Evolutionary conservation across 2,329 filamentous ascomycete genomes (phyloP), one percentile per base, ranked within the genome.

Genomic region (Escovopsis sp.): DNA sequence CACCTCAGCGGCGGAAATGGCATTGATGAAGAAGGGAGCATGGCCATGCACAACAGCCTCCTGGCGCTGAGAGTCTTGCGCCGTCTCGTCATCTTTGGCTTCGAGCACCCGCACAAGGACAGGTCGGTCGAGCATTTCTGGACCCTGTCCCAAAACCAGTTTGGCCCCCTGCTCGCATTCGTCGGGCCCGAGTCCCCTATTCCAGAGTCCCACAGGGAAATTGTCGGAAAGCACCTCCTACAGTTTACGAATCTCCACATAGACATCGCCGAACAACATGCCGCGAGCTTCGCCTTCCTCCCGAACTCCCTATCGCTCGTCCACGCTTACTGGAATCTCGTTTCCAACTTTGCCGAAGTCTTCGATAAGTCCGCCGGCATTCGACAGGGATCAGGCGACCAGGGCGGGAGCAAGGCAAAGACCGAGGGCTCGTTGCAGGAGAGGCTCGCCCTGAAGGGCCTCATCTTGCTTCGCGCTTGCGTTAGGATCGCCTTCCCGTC

Each of bases 181-280:
- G 67, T 81, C 40, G 69, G 70, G 48, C 66, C 71, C 35, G 70
- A 76, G 39, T 70, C 69, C n/a, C 62, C 65, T 6, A 58, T 74
- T 3, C 61, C 79, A 2, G 58, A 67, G 4, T 60, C 64, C 4
- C 71, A 77, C 20, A 72, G 74, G 44, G 72, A 71, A 31, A 56
- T 81, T 20, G 65, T 94, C n/a, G 83, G 84, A 49, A 93, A 87
- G 56, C 88, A 95, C 55, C 67, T 94, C 2, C 64, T 95, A 35
- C 88, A 96, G 55, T 80, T 96, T 39, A 80, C 88, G 4, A 98
- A 96, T 60, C 67, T 98, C 3, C 91, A 96, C 57, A 71, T 93
- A 33, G 80, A 86, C 43, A 89, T 96, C 80, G 78, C 85, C 1
- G 76, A 76, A 39, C 65, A 70, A 5, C 87, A 94, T 57, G 79